Base-by-base conservation (phyloP, 1,139 yeast species). In the Saccharomyces hybrid region DNA sequence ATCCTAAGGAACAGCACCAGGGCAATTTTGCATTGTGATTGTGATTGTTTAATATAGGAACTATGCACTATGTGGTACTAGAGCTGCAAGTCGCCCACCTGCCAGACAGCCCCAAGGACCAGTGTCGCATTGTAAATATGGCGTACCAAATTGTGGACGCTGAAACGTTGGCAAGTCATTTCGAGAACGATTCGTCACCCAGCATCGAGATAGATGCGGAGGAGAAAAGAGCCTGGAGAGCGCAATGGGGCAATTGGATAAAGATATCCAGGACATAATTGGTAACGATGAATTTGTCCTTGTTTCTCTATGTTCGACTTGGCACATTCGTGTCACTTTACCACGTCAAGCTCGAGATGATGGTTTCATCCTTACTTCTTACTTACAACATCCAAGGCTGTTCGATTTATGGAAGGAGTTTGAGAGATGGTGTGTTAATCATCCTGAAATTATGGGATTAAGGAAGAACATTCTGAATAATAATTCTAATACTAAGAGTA, bases 291-390 rank as follows among this genome's bases (percentile, higher is more conserved):
- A 82, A 42, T 86, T 88, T 67, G 75, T 84, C 2, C 80, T 90
- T 64, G 85, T 89, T 48, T 78, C 90, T 0, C 75, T 81, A 60
- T 83, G 83, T 64, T 72, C 78, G 11, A 76, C 84, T 8, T 80
- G 85, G 81, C 85, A 84, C 61, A 72, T 91, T 51, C 77, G 91
- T 58, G 91, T 89, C 34, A 88, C 86, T 63, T 71, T 91, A 28
- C 84, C 88, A 4, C 77, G 95, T 51, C 96, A 88, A 67, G 89
- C 96, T 8, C 76, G 88, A 47, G 96, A 88, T 67, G 83, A 86
- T 67, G 78, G 81, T 12, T 82, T 87, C 54, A 79, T 75, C 2
- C 75, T 91, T 57, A 97, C 97, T 0, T 75, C 80, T 2, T 88
- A 85, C 66, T 73, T 91, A 58, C 88, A 84, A 66, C 84, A 84